Conservation (phyloP, 2,329 filamentous ascomycete species). For the Chrysosporium queenslandicum region DNA sequence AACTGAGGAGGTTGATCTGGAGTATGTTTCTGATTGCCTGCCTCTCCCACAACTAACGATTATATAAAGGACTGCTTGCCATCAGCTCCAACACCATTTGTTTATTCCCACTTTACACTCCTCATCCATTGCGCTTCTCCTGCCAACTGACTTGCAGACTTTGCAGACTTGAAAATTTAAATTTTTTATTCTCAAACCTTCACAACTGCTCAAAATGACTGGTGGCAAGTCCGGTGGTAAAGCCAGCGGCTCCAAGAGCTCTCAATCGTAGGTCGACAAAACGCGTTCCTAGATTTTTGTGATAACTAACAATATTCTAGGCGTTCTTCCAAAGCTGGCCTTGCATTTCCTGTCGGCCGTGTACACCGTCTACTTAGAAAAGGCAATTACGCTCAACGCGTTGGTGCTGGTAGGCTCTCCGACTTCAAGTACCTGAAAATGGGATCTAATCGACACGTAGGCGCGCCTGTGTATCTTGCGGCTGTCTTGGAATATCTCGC, state of each 20-base stretch:
- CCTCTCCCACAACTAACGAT: constrained; percentile 19
- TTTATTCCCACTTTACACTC: constrained; percentile 19
- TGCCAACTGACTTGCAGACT: no score
- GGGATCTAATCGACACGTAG: constrained; percentile 26
- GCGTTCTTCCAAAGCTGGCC: constrained; percentile 97
- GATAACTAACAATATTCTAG: constrained; percentile 40
- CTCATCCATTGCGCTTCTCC: constrained; percentile 6
- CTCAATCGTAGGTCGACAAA: constrained; percentile 78
- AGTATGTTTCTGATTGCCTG: constrained; percentile 29
- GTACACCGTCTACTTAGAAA: constrained; percentile 97
- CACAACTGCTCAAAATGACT: constrained; percentile 73
- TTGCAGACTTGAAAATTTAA: no score
- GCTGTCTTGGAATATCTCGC: constrained; percentile 16
- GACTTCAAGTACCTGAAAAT: neutral
- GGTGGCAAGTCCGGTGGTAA: constrained; percentile 99
- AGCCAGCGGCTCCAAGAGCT: constrained; percentile 97
- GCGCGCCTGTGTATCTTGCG: constrained; percentile 80
- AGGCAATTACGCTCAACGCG: constrained; percentile 99
- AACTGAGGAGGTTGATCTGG: constrained; percentile 36
- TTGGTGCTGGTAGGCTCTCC: constrained; percentile 66
- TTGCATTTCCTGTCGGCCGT: constrained; percentile 98
- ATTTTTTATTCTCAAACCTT: no score
- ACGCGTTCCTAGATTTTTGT: neutral
- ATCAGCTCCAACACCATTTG: constrained; percentile 13
- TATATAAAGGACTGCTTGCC: constrained; percentile 24